Conservation (phyloP, 306 rosid genomes). For the Fagus crenata region DNA sequence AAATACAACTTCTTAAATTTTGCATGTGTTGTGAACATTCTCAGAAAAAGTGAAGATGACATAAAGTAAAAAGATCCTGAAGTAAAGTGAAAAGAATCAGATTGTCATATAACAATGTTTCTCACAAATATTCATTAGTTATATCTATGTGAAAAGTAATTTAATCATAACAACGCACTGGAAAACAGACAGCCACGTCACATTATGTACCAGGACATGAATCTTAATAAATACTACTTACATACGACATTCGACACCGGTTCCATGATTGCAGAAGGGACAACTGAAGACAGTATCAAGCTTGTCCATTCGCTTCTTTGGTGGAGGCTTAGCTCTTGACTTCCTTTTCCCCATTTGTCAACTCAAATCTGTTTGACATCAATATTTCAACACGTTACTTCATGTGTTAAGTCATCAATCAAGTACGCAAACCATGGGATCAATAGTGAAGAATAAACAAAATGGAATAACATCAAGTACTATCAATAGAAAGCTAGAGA, state of each 20-base stretch:
- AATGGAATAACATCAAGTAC: background rate
- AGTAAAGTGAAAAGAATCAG: background rate
- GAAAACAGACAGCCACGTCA: background rate
- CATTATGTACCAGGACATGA: background rate
- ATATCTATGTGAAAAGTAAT: no score
- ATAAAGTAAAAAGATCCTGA: background rate
- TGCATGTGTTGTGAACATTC: background rate
- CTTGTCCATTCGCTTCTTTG: slow-evolving; percentile 62
- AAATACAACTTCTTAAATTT: background rate
- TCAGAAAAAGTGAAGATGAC: background rate
- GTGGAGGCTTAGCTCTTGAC: slow-evolving; percentile 61
- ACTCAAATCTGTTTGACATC: slow-evolving; percentile 11
- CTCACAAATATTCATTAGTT: no score
- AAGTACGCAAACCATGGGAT: background rate
- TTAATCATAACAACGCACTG: no score
- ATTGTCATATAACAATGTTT: background rate
- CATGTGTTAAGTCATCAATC: background rate
- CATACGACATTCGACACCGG: slow-evolving; percentile 66
- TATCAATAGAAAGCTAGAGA: background rate
- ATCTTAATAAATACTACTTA: slow-evolving; percentile 25
- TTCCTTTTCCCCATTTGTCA: slow-evolving; percentile 57
- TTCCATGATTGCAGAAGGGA: slow-evolving; percentile 67
- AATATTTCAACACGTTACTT: background rate
- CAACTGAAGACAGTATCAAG: slow-evolving; percentile 67
- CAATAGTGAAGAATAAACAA: background rate